Evolutionary conservation across 1,284 basidiomycete species (phyloP).

Genomic region (Fereydounia khargensis): DNA sequence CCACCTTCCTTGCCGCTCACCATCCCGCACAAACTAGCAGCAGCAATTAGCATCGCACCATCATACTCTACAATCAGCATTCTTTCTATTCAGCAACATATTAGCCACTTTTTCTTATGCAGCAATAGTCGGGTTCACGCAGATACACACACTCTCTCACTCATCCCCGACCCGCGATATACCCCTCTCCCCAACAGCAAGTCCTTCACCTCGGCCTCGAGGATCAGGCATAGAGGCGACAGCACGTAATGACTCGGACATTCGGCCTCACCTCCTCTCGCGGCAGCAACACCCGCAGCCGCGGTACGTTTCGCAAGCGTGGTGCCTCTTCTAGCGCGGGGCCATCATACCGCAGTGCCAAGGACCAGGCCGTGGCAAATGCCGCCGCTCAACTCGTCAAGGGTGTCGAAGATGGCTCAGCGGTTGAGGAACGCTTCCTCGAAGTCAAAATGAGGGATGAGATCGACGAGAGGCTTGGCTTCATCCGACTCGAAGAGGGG

Average conservation of each 20-base stretch:
- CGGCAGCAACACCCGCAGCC: constrained; percentile 20
- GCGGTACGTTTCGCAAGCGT: constrained; percentile 30
- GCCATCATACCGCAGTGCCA: constrained; percentile 19
- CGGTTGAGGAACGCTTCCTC: constrained; percentile 53
- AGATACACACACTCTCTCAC: too few species aligned
- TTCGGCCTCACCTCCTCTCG: constrained; percentile 22
- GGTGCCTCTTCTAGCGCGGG: constrained; percentile 24
- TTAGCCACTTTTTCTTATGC: too few species aligned
- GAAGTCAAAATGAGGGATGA: constrained; percentile 66
- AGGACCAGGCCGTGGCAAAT: constrained; percentile 33
- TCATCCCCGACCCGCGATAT: too few species aligned
- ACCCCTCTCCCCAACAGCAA: not conserved
- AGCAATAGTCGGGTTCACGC: too few species aligned
- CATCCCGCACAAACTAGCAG: too few species aligned
- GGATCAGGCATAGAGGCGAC: too few species aligned
- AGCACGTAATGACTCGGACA: constrained; percentile 22
- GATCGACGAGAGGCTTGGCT: constrained; percentile 90
- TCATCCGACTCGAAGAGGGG: constrained; percentile 60
- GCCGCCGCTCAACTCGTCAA: constrained; percentile 33
- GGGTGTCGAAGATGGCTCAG: constrained; percentile 47
- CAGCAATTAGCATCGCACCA: too few species aligned
- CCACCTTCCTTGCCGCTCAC: too few species aligned
- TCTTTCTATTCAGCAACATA: too few species aligned
- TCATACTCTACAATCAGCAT: too few species aligned
- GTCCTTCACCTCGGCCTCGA: not conserved